These are phyloP conservation scores for Calocybe gangraenosa DNA, from an alignment of 768 basidiomycete species.

Conservation along the genomic window DNA sequence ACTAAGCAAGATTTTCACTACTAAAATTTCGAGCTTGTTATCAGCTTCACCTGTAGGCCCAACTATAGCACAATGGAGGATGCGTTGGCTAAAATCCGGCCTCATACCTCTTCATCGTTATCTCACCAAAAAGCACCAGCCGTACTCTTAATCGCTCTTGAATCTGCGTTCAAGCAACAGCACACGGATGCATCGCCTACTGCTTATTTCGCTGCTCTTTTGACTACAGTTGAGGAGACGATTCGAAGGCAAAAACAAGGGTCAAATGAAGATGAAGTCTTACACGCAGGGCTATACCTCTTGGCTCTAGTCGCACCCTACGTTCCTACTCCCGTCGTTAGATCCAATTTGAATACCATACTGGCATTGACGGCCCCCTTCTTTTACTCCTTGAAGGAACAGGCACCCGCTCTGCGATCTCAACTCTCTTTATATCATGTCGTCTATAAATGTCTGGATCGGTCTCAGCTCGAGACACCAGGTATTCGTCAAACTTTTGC, in stretches of 20 bases:
- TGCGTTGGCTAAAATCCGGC: constrained; percentile 79
- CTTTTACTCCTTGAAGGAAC: constrained; percentile 58
- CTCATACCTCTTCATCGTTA: constrained; percentile 77
- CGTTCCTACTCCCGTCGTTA: constrained; percentile 77
- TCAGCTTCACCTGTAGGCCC: not conserved
- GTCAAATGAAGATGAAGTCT: constrained; percentile 52
- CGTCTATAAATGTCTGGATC: constrained; percentile 67
- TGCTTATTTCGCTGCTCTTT: constrained; percentile 91
- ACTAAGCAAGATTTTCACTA: constrained; percentile 30
- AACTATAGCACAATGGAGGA: constrained; percentile 47
- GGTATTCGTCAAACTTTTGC: constrained; percentile 80
- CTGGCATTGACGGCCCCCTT: constrained; percentile 75
- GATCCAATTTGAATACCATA: constrained; percentile 66
- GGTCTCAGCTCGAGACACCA: constrained; percentile 61
- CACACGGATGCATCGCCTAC: constrained; percentile 67
- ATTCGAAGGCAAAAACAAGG: constrained; percentile 53
- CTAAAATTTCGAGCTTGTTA: not conserved
- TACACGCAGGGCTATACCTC: constrained; percentile 84
- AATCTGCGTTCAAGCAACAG: constrained; percentile 73
- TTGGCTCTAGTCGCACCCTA: constrained; percentile 74
- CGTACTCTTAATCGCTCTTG: constrained; percentile 77
- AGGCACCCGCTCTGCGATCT: constrained; percentile 83
- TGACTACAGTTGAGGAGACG: constrained; percentile 79
- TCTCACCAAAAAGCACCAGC: constrained; percentile 89
- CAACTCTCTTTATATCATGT: constrained; percentile 74